Base-by-base conservation (phyloP, 2,329 filamentous ascomycete genomes). In the Apiospora aurea region DNA sequence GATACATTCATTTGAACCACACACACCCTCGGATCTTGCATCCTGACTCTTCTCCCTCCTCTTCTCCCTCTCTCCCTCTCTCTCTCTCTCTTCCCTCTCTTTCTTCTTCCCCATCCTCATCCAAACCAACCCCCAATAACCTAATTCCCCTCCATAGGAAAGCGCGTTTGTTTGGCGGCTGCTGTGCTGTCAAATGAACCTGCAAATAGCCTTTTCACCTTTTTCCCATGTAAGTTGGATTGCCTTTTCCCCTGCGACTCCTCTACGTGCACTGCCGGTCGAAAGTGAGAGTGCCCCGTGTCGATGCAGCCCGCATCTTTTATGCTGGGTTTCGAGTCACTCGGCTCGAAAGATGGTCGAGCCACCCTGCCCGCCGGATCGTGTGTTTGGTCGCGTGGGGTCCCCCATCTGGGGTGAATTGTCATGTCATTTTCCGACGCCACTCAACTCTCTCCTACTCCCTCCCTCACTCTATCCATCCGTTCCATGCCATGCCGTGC, bases 101-200 rank as follows among this genome's bases (percentile, higher is more conserved):
- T 43, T 70, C 67, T 71, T 73, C 43, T 74, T 72, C 71, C 68
- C 74, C 76, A 76, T 83, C 18, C 34, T 41, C 57, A 64, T 24
- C 67, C 44, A 34, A 34, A 46, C 43, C 67, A 29, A 10, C 47
- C 43, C 46, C 67, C 44, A n/a, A 69, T 29, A 49, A 49, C 67
- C 44, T 34, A 69, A 64, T 64, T 41, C 26, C 43, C 47, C 38
- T 69, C 43, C 67, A 34, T 38, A 69, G 67, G 47, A 69, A 53
- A 43, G 94, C 94, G 94, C 94, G 94, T 92, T 97, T 94, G 87
- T 92, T 97, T 96, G 94, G 88, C 94, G 93, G 91, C 92, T 85
- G 81, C 74, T 77, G 76, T 82, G 92, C 94, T 95, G 94, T 97
- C 94, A 96, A 94, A 97, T 97, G 95, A 97, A 96, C 94, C 94